Conservation (phyloP, 2,329 filamentous ascomycete genomes). For the Chaetomium sp. region DNA sequence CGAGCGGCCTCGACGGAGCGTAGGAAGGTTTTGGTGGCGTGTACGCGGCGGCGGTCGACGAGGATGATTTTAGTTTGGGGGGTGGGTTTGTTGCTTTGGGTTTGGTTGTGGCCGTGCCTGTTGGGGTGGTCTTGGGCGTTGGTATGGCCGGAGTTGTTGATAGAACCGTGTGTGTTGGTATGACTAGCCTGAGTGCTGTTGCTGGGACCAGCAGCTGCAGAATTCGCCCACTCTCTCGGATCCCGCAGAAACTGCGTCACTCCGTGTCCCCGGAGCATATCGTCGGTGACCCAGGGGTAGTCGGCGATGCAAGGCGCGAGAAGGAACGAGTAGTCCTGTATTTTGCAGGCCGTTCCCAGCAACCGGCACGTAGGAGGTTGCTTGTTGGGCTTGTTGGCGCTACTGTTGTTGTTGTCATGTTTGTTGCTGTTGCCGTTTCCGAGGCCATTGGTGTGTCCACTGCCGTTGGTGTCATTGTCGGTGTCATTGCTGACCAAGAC, state of each 20-base stretch:
- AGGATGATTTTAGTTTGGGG: conserved; percentile 26
- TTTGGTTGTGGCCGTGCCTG: neutral
- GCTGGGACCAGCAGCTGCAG: neutral
- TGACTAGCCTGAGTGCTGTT: no score
- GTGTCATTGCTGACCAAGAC: neutral
- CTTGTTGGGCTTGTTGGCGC: neutral
- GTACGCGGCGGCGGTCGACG: conserved; percentile 28
- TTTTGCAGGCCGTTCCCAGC: conserved; percentile 31
- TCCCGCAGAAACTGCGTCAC: conserved; percentile 31
- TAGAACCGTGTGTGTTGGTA: no score
- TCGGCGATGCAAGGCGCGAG: conserved; percentile 37
- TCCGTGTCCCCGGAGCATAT: conserved; percentile 38
- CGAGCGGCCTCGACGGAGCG: conserved; percentile 21
- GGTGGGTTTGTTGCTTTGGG: neutral
- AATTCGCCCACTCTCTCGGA: conserved; percentile 30
- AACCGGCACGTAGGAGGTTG: conserved; percentile 27
- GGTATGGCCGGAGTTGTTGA: no score
- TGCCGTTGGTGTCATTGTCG: neutral
- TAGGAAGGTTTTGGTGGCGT: conserved; percentile 29
- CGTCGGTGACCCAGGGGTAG: conserved; percentile 31
- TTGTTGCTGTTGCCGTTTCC: neutral
- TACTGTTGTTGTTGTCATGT: neutral
- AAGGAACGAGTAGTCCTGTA: conserved; percentile 34
- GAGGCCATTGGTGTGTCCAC: neutral
- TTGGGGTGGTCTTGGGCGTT: neutral